Evolutionary conservation across 371 early-diverging fungal species (phyloP).

Genomic region (Basidiobolus meristosporus): DNA sequence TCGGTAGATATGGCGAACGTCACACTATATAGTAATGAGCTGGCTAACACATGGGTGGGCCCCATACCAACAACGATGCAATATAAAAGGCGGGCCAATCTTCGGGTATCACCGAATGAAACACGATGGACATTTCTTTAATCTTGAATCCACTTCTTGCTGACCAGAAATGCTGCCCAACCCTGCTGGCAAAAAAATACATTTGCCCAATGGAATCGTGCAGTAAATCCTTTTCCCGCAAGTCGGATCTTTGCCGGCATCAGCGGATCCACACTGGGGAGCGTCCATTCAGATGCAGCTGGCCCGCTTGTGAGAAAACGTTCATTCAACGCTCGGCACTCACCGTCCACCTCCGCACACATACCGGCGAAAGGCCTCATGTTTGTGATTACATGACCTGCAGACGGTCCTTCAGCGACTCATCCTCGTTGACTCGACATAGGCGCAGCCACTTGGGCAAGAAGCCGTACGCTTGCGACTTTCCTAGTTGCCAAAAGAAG

Average conservation of each 20-base stretch:
- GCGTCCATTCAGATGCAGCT: conserved; percentile 34
- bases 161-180: no score
- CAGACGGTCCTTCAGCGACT: conserved; percentile 11
- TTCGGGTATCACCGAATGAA: no score
- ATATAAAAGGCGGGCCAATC: no score
- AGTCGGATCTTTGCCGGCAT: conserved; percentile 56
- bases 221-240: conserved; percentile 40
- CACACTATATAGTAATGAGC: no score
- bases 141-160: no score
- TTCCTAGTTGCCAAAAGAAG: conserved; percentile 14
- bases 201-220: no score
- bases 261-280: conserved; percentile 60
- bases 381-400: conserved; percentile 33
- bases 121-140: no score
- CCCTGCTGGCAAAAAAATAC: no score
- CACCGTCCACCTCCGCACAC: conserved; percentile 58
- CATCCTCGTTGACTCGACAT: conserved; percentile 14
- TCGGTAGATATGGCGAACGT: no score
- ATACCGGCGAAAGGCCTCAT: conserved; percentile 61
- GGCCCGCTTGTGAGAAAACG: conserved; percentile 41
- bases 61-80: no score
- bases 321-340: conserved; percentile 63
- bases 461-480: conserved; percentile 21
- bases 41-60: no score
- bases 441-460: conserved; percentile 15